Base-by-base conservation (phyloP, 768 basidiomycete species). In the Boletus reticuloceps region DNA sequence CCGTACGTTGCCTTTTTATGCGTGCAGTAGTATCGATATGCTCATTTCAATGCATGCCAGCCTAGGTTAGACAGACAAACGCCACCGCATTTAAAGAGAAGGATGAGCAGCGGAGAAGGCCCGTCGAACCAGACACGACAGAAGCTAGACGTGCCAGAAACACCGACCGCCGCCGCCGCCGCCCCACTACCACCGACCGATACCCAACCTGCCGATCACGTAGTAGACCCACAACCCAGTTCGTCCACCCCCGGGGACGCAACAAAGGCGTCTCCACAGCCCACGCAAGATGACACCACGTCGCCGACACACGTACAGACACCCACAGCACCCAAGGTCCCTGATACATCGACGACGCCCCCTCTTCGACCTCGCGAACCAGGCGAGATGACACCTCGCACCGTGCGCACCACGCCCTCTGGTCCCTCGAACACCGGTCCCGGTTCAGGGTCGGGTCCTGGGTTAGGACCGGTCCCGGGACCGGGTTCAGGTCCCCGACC, bases 41-140 rank as follows among this genome's bases (percentile, higher is more conserved):
- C 25, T 51, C 37, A 43, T 43, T 20, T 6, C 25, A 34, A 36
- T 5, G 32, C 25, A 16, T 8, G 47, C 2, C 42, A 70, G 68
- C 57, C 64, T n/a, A 45, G 58, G 43, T 47, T 5, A 4, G 65
- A 58, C 10, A 56, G 60, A 56, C 50, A 55, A 50, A 48, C 17
- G 11, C 36, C 16, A 5, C 44, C 49, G 1, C 55, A 42, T 27
- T 41, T 49, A 11, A 65, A 65, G 44, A 56, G 67, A 50, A 58
- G 50, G 12, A 38, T 56, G 46, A 61, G 54, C 13, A 10, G 16
- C 16, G 0, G 10, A 19, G 58, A 51, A 6, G 27, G 37, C 25
- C 19, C 58, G 9, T n/a, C 61, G 2, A 60, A 19, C 43, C 37
- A n/a, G 19, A 57, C 47, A 27, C 54, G 60, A 43, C 67, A 32